phyloP scores from a whole-genome alignment of 176 grass and related monocot species.

The Panicum miliaceum region DNA sequence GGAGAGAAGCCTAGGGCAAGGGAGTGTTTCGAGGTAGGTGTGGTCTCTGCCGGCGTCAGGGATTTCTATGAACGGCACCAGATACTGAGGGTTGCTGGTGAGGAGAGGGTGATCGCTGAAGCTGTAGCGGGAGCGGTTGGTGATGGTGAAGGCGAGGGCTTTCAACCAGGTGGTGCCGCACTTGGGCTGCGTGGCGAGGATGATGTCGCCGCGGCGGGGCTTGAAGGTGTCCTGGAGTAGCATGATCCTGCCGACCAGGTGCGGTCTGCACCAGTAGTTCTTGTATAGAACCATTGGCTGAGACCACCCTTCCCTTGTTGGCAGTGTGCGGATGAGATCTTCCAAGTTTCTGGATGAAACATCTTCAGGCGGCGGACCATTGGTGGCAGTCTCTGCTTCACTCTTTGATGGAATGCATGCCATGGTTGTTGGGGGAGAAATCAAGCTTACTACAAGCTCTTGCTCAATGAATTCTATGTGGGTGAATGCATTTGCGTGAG shows the following conservation, averaged over 20 bases:
- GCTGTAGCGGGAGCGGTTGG: not conserved
- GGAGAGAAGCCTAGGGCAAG: not conserved
- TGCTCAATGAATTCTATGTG: no score
- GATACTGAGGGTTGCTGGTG: not conserved
- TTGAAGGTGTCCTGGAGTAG: not conserved
- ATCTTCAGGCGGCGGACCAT: no score
- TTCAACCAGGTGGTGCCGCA: not conserved
- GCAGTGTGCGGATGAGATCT: no score
- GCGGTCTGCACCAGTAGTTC: not conserved
- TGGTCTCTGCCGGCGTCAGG: not conserved
- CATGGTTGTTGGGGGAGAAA: no score
- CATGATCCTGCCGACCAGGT: not conserved
- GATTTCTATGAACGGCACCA: not conserved
- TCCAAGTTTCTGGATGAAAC: no score
- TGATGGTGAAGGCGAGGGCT: not conserved
- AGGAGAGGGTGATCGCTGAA: not conserved
- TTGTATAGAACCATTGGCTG: not conserved
- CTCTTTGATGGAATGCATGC: no score
- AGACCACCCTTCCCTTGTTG: no score
- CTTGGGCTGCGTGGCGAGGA: not conserved
- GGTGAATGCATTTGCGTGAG: no score
- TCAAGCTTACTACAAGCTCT: no score
- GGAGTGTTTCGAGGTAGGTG: not conserved
- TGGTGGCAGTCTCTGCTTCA: no score
- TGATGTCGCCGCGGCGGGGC: not conserved